phyloP scores from a whole-genome alignment of 208 protist genomes.

The Zelonia costaricensis region DNA sequence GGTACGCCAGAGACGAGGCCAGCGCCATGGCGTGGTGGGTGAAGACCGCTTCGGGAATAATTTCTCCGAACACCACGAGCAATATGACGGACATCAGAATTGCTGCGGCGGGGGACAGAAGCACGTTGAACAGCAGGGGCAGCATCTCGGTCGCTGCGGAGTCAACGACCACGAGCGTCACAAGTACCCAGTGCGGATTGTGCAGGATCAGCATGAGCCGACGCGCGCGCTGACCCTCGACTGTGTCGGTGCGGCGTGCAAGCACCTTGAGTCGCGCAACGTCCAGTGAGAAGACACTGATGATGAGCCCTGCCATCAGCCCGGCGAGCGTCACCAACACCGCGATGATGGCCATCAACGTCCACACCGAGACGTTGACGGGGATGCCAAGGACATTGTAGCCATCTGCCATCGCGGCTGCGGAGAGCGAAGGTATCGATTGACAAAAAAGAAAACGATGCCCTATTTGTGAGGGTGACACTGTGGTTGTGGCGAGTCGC shows the following conservation, averaged over 20 bases:
- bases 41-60: conserved; percentile 77
- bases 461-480: no score
- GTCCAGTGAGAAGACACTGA: conserved; percentile 73
- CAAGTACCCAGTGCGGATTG: conserved; percentile 69
- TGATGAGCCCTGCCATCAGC: conserved; percentile 65
- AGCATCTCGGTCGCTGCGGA: conserved; percentile 67
- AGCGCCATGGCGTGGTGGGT: conserved; percentile 60
- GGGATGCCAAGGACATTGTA: conserved; percentile 50
- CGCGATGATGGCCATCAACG: conserved; percentile 34
- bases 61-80: conserved; percentile 72
- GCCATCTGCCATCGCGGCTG: conserved; percentile 13
- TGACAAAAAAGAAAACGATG: not conserved
- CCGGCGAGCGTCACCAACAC: conserved; percentile 50
- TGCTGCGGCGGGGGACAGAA: conserved; percentile 51
- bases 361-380: conserved; percentile 34
- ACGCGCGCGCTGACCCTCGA: conserved; percentile 41
- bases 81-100: conserved; percentile 58
- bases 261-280: conserved; percentile 45
- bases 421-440: no score
- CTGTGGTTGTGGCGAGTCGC: no score
- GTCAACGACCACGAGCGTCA: conserved; percentile 63
- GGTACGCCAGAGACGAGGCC: conserved; percentile 40
- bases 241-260: conserved; percentile 25
- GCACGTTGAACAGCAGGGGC: conserved; percentile 64
- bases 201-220: conserved; percentile 51